Percentiles rank a stretch among this genome's conserved stretches.
Evolutionary conservation across 1,139 yeast species (phyloP).

Genomic region (Nadsonia starkeyi-henricii): DNA sequence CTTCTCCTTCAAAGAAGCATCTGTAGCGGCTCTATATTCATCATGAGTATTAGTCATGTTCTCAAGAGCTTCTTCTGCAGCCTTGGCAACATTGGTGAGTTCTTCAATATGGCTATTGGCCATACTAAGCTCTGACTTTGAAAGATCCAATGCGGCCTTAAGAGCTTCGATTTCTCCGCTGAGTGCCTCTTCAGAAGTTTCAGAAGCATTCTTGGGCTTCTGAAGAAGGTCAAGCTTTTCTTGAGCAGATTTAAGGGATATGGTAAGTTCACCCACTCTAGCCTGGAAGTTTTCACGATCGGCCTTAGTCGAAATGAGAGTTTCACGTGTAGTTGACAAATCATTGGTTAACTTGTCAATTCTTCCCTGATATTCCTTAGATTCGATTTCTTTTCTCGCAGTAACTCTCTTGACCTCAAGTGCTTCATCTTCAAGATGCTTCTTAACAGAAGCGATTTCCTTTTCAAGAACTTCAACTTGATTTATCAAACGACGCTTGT

Average conservation of each 20-base stretch:
- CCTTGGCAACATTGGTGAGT: slow-evolving; percentile 34
- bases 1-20: slow-evolving; percentile 27
- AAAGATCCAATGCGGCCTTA: slow-evolving; percentile 28
- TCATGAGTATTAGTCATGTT: slow-evolving; percentile 32
- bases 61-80: slow-evolving; percentile 37
- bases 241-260: slow-evolving; percentile 27
- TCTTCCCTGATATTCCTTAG: slow-evolving; percentile 47
- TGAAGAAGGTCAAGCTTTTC: slow-evolving; percentile 18
- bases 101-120: slow-evolving; percentile 36
- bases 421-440: slow-evolving; percentile 37
- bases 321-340: slow-evolving; percentile 28
- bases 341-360: slow-evolving; percentile 45
- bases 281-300: slow-evolving; percentile 24
- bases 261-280: slow-evolving; percentile 22
- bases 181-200: slow-evolving; percentile 10
- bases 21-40: slow-evolving; percentile 28
- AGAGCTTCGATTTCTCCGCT: slow-evolving; percentile 22
- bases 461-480: slow-evolving; percentile 41
- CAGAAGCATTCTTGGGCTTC: slow-evolving; percentile 8
- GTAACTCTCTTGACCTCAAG: slow-evolving; percentile 16
- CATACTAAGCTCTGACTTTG: slow-evolving; percentile 33
- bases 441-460: slow-evolving; percentile 31
- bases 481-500: slow-evolving; percentile 35
- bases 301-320: slow-evolving; percentile 31
- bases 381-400: slow-evolving; percentile 17